Base-by-base conservation (phyloP, 805 yeast species). In the Lipomyces kockii region DNA sequence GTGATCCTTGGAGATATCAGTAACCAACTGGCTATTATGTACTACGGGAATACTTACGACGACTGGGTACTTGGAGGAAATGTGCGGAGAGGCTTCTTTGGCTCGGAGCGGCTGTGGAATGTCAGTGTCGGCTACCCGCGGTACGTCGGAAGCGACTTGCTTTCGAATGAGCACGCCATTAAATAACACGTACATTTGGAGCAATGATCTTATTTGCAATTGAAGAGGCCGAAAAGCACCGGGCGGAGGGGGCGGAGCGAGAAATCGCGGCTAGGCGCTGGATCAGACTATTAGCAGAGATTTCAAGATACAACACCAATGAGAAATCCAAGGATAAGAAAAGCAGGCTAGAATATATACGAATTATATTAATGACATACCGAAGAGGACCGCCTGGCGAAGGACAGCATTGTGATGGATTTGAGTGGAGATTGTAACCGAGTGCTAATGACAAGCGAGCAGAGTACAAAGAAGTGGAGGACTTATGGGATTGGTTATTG, bases 1-100 rank as follows among this genome's bases (percentile, higher is more conserved):
- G 80, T 94, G 99, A 81, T 94, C 98, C 70, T 29, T 66, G 54
- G 35, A 27, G 12, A 39, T 9, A 20, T 39, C 20, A 39, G 25
- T 14, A 7, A 35, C 27, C 2, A n/a, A 12, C 12, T 37, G 11
- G n/a, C n/a, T 14, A 12, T 14, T 6, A n/a, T 14, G 12, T 27
- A 14, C 27, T 11, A 22, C 20, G 14, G 14, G 25, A 32, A 39
- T 14, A 60, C 70, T 27, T 63, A 66, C 71, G 73, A 94, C 89
- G 71, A 94, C 89, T 77, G 92, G 95, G 81, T 95, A 94, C 77
- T 92, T 91, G 72, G 87, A 83, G 61, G 85, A 82, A 74, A 86
- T 82, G 67, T 84, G 82, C 60, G 80, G 78, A 27, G 89, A 81
- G 37, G 90, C 89, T 58, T 79, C 81, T 63, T 75, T 74, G 57